Evolutionary conservation across 345 rosid species (phyloP).

Genomic region (Brassica nigra): DNA sequence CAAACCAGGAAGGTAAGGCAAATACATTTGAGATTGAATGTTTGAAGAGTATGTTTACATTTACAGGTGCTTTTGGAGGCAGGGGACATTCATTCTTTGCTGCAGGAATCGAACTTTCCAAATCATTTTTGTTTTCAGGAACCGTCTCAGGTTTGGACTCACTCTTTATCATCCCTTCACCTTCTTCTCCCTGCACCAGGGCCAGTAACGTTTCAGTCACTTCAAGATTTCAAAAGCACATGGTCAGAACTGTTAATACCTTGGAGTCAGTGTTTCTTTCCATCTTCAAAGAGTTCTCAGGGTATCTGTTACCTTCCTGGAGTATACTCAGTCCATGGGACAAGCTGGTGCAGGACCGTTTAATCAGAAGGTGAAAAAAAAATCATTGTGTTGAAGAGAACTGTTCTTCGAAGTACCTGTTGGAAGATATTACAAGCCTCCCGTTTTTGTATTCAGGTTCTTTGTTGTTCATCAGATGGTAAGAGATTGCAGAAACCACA

Average conservation of each 20-base stretch:
- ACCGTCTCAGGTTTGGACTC: conserved; percentile 54
- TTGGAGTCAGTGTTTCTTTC: conserved; percentile 72
- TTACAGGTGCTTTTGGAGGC: conserved; percentile 66
- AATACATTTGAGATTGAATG: conserved; percentile 11
- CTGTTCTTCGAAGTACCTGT: conserved; percentile 51
- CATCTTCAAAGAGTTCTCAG: conserved; percentile 65
- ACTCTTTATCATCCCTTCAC: conserved; percentile 48
- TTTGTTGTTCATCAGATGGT: conserved; percentile 76
- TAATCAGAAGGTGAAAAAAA: neutral
- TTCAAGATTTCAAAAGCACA: neutral
- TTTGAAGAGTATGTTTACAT: conserved; percentile 25
- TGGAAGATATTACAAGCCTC: conserved; percentile 87
- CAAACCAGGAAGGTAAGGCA: neutral
- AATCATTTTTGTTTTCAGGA: conserved; percentile 32
- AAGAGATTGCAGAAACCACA: conserved; percentile 85
- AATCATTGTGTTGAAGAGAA: conserved; percentile 2
- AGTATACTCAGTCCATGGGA: conserved; percentile 89
- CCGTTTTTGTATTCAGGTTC: conserved; percentile 94
- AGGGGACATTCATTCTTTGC: conserved; percentile 63
- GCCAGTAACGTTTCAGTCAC: conserved; percentile 13
- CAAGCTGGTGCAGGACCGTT: conserved; percentile 61
- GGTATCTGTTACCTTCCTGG: conserved; percentile 69
- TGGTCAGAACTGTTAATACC: conserved; percentile 48
- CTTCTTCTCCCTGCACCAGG: conserved; percentile 46
- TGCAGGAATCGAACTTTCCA: conserved; percentile 33